These are phyloP conservation scores for Cercospora sojina DNA, from an alignment of 2,329 filamentous ascomycete genomes.

Conservation along the genomic window DNA sequence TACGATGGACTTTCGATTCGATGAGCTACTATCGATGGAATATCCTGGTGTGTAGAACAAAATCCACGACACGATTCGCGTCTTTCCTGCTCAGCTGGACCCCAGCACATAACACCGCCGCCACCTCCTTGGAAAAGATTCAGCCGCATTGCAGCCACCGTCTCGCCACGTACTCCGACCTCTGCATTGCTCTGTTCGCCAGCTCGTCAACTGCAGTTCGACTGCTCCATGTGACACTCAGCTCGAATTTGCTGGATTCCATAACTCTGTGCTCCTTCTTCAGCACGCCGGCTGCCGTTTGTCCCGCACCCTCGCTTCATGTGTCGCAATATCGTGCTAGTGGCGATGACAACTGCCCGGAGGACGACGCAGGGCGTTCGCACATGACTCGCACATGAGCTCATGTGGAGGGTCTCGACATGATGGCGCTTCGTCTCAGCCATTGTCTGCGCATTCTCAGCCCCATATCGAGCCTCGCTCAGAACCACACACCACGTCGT, in stretches of 20 bases:
- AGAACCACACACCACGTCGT: too few relatives aligned
- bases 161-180: background rate
- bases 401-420: too few relatives aligned
- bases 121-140: background rate
- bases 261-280: background rate
- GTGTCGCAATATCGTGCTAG: background rate
- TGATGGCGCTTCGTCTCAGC: too few relatives aligned
- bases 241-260: background rate
- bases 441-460: too few relatives aligned
- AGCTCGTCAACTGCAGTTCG: too few relatives aligned
- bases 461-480: too few relatives aligned
- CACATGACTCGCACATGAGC: too few relatives aligned
- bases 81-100: background rate
- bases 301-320: background rate
- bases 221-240: too few relatives aligned
- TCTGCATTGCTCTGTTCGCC: background rate
- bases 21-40: background rate
- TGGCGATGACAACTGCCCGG: too few relatives aligned
- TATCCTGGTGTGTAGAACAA: background rate
- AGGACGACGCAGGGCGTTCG: too few relatives aligned
- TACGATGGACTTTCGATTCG: background rate
- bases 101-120: background rate
- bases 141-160: background rate
- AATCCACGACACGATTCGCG: background rate
- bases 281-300: background rate